Conservation (phyloP, 2,329 filamentous ascomycete species). For the Pseudocercospora pini-densiflorae region DNA sequence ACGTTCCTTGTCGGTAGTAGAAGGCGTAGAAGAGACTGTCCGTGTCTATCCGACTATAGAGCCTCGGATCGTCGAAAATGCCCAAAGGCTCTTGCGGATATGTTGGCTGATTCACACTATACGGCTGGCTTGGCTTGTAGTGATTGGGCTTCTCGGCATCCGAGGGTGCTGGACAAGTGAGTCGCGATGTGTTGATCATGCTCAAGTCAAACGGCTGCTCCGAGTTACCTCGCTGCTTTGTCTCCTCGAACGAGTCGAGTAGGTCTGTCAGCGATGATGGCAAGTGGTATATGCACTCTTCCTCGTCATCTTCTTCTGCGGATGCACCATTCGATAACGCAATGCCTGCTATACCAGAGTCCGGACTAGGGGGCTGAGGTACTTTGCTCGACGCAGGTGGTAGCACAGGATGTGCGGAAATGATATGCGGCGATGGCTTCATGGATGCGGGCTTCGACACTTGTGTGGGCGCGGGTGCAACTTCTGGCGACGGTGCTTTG, state of each 20-base stretch:
- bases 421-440: conserved; percentile 42
- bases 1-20: conserved; percentile 96
- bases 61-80: conserved; percentile 86
- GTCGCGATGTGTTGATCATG: conserved; percentile 76
- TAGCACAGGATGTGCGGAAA: conserved; percentile 43
- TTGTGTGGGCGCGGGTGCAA: conserved; percentile 16
- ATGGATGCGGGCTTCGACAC: conserved; percentile 33
- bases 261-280: conserved; percentile 87
- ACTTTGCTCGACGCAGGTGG: conserved; percentile 25
- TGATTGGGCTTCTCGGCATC: conserved; percentile 83
- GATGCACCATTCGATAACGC: conserved; percentile 58
- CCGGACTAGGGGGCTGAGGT: conserved; percentile 39
- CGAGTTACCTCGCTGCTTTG: conserved; percentile 70
- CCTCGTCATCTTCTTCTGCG: conserved; percentile 52
- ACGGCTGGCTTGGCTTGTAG: conserved; percentile 82
- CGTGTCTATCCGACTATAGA: conserved; percentile 89
- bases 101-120: conserved; percentile 73
- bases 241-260: conserved; percentile 85
- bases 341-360: conserved; percentile 41
- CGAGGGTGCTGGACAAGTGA: conserved; percentile 71
- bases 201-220: conserved; percentile 68
- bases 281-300: conserved; percentile 86
- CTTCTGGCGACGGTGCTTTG: conserved; percentile 27
- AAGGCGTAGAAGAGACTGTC: conserved; percentile 99
- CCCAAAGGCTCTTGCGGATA: conserved; percentile 92